Conservation (phyloP, 2,329 filamentous ascomycete species). For the Drechslerella coelobrocha region DNA sequence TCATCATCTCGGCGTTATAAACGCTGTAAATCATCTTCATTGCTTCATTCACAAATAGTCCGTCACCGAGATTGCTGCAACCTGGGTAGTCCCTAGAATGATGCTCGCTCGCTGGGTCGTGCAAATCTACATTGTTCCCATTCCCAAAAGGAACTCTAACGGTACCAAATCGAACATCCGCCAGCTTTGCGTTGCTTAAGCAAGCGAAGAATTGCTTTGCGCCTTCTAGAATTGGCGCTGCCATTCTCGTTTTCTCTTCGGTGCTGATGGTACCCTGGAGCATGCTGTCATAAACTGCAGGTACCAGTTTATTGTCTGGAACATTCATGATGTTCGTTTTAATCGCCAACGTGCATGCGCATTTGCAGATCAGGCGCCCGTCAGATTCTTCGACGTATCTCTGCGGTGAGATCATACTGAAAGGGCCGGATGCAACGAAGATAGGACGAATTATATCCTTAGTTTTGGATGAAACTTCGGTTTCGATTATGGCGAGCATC, state of each 20-base stretch:
- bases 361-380: constrained; percentile 14
- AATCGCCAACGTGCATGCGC: constrained; percentile 25
- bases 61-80: constrained; percentile 17
- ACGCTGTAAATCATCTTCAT: constrained; percentile 39
- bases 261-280: constrained; percentile 8
- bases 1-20: constrained; percentile 26
- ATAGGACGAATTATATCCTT: constrained; percentile 18
- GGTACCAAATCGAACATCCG: constrained; percentile 23
- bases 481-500: constrained; percentile 31
- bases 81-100: constrained; percentile 27
- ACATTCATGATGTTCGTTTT: constrained; percentile 26
- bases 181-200: constrained; percentile 10
- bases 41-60: constrained; percentile 33
- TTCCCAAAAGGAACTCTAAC: constrained; percentile 22
- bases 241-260: constrained; percentile 19
- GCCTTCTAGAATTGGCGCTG: constrained; percentile 20
- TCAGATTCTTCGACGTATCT: constrained; percentile 14
- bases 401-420: constrained; percentile 36
- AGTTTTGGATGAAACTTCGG: constrained; percentile 8
- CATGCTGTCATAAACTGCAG: constrained; percentile 19
- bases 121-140: constrained; percentile 19
- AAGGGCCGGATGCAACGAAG: constrained; percentile 29
- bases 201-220: constrained; percentile 27
- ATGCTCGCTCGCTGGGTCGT: constrained; percentile 27
- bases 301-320: constrained; percentile 15